A percentile compares a stretch with the other conserved stretches of the same genome.
These are phyloP conservation scores for Macrolepiota fuliginosa DNA, from an alignment of 768 basidiomycete genomes.

Conservation along the genomic window DNA sequence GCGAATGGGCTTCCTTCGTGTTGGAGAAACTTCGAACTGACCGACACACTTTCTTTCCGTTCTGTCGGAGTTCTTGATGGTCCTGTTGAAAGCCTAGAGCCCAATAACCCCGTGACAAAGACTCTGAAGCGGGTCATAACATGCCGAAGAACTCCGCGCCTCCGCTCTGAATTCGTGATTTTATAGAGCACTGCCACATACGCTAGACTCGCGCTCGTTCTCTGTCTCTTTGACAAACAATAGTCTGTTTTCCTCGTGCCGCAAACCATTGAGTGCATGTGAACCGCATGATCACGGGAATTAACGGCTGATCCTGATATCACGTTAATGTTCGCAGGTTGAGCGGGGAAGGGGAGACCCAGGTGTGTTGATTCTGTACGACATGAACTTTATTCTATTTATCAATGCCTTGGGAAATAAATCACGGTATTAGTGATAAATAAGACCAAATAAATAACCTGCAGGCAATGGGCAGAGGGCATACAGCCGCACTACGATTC, in stretches of 20 bases:
- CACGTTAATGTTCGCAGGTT: conserved; percentile 3
- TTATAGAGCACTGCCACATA: no score
- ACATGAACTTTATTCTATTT: conserved; percentile 11
- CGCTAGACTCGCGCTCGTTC: neutral
- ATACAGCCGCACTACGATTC: neutral
- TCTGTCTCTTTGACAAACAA: neutral
- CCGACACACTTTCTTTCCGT: neutral
- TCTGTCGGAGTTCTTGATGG: neutral
- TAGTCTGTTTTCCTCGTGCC: neutral
- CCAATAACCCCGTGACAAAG: no score
- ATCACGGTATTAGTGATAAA: neutral
- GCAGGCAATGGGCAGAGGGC: conserved; percentile 9
- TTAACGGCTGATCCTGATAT: neutral
- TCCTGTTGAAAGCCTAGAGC: neutral
- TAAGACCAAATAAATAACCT: neutral
- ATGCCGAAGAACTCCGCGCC: no score
- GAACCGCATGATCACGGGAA: neutral
- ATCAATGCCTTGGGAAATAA: neutral
- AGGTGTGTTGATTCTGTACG: neutral
- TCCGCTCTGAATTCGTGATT: no score
- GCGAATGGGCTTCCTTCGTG: neutral
- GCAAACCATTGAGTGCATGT: neutral
- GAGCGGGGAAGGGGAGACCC: conserved; percentile 1
- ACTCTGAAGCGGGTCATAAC: no score
- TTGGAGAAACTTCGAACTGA: neutral